Evolutionary conservation across 805 yeast genomes (phyloP).

Genomic region (Yamadazyma tumulicola): DNA sequence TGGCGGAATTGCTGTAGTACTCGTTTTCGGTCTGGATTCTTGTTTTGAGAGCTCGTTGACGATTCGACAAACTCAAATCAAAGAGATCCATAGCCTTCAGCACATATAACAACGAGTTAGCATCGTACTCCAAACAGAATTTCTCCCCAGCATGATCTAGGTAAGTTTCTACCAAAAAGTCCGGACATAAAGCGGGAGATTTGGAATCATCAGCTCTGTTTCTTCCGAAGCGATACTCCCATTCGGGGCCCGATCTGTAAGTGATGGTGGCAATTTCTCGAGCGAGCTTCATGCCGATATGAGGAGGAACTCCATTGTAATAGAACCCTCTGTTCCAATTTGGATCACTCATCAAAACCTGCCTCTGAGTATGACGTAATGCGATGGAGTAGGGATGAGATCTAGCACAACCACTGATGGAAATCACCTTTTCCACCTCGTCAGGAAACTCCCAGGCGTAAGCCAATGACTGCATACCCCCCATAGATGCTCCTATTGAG

Average conservation of each 20-base stretch:
- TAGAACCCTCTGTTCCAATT: constrained; percentile 91
- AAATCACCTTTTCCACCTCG: constrained; percentile 65
- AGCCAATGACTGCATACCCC: constrained; percentile 97
- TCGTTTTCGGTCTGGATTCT: constrained; percentile 35
- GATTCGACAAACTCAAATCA: constrained; percentile 60
- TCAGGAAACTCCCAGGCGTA: constrained; percentile 81
- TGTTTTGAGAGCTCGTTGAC: constrained; percentile 39
- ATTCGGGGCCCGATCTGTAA: constrained; percentile 93
- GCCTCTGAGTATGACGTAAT: constrained; percentile 88
- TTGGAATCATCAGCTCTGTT: constrained; percentile 76
- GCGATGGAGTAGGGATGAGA: constrained; percentile 95
- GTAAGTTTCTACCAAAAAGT: constrained; percentile 87
- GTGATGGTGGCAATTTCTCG: constrained; percentile 93
- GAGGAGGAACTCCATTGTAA: constrained; percentile 81
- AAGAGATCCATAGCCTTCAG: constrained; percentile 95
- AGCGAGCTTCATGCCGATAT: constrained; percentile 91
- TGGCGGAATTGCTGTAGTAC: constrained; percentile 13
- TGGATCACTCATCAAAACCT: constrained; percentile 90
- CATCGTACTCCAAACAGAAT: constrained; percentile 86
- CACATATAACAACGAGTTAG: constrained; percentile 82
- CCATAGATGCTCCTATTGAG: constrained; percentile 89
- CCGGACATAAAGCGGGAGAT: constrained; percentile 89
- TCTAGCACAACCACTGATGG: constrained; percentile 90
- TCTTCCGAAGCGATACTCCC: constrained; percentile 91
- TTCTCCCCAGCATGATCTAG: constrained; percentile 94